Evolutionary conservation across 2,329 filamentous ascomycete species (phyloP), one percentile per base, ranked within the genome.

Genomic region (Arachnopeziza araneosa): DNA sequence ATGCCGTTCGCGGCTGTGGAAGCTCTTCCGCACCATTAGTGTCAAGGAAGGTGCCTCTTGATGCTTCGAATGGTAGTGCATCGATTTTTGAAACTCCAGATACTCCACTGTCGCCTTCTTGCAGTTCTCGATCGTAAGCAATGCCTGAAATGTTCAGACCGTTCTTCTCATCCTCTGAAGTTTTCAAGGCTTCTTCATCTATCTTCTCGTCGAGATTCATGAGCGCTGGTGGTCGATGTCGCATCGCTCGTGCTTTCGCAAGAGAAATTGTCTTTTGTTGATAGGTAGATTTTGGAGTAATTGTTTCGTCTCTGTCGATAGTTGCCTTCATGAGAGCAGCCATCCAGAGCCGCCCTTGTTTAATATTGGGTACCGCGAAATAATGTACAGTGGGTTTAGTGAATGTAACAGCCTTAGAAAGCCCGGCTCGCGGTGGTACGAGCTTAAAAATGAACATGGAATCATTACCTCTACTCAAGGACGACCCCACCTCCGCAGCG

Each of bases 281-380:
- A 76, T 98, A 98, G 2, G 92, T 96, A 2, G 90, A 95, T 22
- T 91, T 92, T 62, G 96, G 87, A 10, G 88, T 84, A 63, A 89
- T 83, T 3, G 83, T 83, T 69, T 89, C 86, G 68, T 99, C 95
- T 62, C 93, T 88, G 72, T 98, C 93, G 68, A 99, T 99, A 1
- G 95, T 99, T 12, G 95, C 95, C 77, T 99, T 99, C 91, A 99
- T 96, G 56, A 99, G 78, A 6, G 95, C 95, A 4, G 92, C 95
- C 95, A 99, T 99, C 95, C 95, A 99, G 50, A 96, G 78, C 14
- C 95, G 86, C 19, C 95, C 95, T 71, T 95, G 86, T 68, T 91
- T 86, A 60, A 97, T 79, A 68, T 89, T 96, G 56, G 96, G 93
- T 23, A 97, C 92, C 5, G 96, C 95, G 74, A 99, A 99, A 74